phyloP scores from a whole-genome alignment of 2,329 filamentous ascomycete species.

The Hypoxylon sp. region DNA sequence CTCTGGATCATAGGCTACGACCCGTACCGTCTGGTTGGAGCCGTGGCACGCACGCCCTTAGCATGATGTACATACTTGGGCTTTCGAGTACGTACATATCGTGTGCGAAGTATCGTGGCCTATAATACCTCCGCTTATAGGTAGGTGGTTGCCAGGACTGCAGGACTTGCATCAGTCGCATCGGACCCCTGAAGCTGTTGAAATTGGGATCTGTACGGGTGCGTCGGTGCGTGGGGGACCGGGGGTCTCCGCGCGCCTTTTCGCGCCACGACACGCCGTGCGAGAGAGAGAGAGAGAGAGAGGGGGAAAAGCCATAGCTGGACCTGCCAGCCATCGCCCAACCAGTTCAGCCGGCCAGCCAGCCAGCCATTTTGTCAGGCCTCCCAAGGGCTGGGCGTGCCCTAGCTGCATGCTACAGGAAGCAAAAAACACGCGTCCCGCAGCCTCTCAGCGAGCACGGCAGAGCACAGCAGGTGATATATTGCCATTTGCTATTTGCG shows the following conservation, averaged over 20 bases:
- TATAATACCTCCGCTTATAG: neutral
- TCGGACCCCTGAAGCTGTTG: slow-evolving; percentile 13
- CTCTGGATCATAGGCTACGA: slow-evolving; percentile 14
- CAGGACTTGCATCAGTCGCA: too few relatives aligned
- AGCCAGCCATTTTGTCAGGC: neutral
- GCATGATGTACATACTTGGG: too few relatives aligned
- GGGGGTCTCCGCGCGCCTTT: slow-evolving; percentile 7
- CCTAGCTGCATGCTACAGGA: neutral
- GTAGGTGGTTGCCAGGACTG: slow-evolving; percentile 8
- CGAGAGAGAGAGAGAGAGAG: neutral
- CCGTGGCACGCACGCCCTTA: slow-evolving; percentile 13
- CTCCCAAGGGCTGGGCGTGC: neutral
- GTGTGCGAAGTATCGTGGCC: slow-evolving; percentile 12
- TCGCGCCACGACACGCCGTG: neutral
- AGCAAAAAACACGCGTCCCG: slow-evolving; percentile 1
- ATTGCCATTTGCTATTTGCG: slow-evolving; percentile 4
- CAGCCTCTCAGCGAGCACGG: neutral
- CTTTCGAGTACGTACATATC: too few relatives aligned
- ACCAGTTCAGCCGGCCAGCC: too few relatives aligned
- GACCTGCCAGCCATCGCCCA: neutral
- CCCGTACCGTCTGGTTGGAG: slow-evolving; percentile 19
- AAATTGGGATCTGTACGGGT: slow-evolving; percentile 2
- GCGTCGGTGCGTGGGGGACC: slow-evolving; percentile 26
- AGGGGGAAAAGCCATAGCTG: neutral
- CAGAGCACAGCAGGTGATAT: slow-evolving; percentile 4